A percentile compares a stretch with the other conserved stretches of the same genome.
Evolutionary conservation across 768 basidiomycete genomes (phyloP).

Genomic region (Hypsizygus marmoreus): DNA sequence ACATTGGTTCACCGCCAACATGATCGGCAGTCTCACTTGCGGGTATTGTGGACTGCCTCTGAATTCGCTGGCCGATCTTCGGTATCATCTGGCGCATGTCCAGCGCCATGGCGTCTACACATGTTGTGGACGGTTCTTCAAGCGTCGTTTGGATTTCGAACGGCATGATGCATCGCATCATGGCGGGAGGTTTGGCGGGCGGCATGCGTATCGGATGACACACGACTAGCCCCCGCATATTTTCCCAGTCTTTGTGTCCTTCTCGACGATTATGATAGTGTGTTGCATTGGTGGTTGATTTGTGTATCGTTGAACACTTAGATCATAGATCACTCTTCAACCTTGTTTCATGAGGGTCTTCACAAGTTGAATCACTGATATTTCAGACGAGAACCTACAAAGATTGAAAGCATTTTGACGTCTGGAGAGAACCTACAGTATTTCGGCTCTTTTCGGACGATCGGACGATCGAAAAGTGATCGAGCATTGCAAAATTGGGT

Average conservation of each 20-base stretch:
- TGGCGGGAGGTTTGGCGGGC: constrained; percentile 4
- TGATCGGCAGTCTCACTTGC: constrained; percentile 23
- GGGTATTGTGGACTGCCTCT: constrained; percentile 26
- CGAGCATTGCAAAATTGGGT: background rate
- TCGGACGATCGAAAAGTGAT: constrained; percentile 1
- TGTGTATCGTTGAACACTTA: no score
- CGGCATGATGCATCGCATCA: constrained; percentile 13
- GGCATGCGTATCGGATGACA: constrained; percentile 4
- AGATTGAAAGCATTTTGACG: no score
- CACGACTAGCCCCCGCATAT: constrained; percentile 3
- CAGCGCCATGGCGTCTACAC: constrained; percentile 24
- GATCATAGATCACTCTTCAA: no score
- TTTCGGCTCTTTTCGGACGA: constrained; percentile 10
- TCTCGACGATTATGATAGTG: no score
- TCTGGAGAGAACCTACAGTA: background rate
- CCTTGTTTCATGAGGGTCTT: no score
- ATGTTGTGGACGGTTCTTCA: constrained; percentile 28
- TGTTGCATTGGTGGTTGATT: no score
- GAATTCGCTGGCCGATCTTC: constrained; percentile 25
- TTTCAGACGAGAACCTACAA: no score
- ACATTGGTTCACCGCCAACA: constrained; percentile 24
- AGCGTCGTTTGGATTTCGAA: constrained; percentile 20
- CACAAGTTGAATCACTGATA: no score
- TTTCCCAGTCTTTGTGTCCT: no score
- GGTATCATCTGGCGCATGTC: constrained; percentile 23